Base-by-base conservation (phyloP, 306 rosid genomes). In the Inga oerstediana region DNA sequence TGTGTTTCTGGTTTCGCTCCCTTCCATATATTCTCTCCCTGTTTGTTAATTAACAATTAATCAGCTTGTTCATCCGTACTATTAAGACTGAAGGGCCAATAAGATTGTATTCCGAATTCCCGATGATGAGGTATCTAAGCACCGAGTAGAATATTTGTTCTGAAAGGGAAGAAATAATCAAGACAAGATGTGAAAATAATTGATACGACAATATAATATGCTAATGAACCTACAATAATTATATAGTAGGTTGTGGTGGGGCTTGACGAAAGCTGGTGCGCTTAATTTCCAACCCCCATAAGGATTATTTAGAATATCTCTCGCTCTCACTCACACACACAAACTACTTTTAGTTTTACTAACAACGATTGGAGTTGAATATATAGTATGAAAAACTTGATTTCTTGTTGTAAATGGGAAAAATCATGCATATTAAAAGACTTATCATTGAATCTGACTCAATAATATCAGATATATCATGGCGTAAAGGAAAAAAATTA, bases 161-260 rank as follows among this genome's bases (percentile, higher is more conserved):
- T 32, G 77, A 71, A 74, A 30, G 30, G 48, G 7, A 84, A 78
- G 75, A 7, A 7, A 2, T 59, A 67, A 75, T 52, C 80, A 87
- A 79, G 79, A 58, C 49, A 48, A 10, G 34, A 74, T 68, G 35
- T 39, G 61, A 65, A 65, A 64, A 27, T 64, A 64, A 73, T 79
- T 52, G 32, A 4, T 62, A 12, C 49, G 7, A 10, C 64, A 74
- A 78, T 48, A 45, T 45, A 45, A 45, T 87, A 81, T 84, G 90
- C 71, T 64, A 8, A 72, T 79, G 54, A 79, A 82, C 85, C 90
- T 78, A 80, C 85, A 88, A 70, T 61, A 19, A 56, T 44, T 44
- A 44, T 14, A 14, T 80, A n/a, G 70, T 9, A 75, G 41, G 81
- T 76, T 72, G 62, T 69, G 71, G 86, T 78, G 88, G 87, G 83